phyloP scores from a whole-genome alignment of 495 filamentous ascomycete species.

The Xylaria sp. region DNA sequence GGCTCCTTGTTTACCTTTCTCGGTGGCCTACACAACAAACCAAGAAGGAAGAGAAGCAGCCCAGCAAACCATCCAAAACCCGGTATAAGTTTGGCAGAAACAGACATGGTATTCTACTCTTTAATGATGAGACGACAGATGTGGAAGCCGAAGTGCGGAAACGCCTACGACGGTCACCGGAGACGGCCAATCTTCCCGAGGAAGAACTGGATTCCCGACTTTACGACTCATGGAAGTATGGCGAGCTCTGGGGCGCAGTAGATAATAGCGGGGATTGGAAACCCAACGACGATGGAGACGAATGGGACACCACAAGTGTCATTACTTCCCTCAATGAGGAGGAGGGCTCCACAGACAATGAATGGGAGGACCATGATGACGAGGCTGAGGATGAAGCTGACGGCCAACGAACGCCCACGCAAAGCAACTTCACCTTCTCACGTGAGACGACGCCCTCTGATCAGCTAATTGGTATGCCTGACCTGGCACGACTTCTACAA shows the following conservation, averaged over 20 bases:
- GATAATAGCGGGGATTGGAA: slow-evolving; percentile 77
- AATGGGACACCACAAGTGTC: slow-evolving; percentile 61
- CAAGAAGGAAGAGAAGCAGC: slow-evolving; percentile 35
- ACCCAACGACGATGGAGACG: slow-evolving; percentile 51
- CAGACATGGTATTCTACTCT: slow-evolving; percentile 26
- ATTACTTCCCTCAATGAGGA: slow-evolving; percentile 37
- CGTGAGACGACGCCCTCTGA: slow-evolving; percentile 69
- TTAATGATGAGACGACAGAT: slow-evolving; percentile 40
- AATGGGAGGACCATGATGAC: slow-evolving; percentile 47
- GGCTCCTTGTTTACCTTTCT: slow-evolving; percentile 64
- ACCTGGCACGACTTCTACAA: slow-evolving; percentile 82
- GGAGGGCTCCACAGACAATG: slow-evolving; percentile 47
- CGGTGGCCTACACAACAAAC: slow-evolving; percentile 51
- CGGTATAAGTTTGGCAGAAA: slow-evolving; percentile 16
- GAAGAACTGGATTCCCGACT: slow-evolving; percentile 72
- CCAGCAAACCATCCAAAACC: slow-evolving; percentile 35
- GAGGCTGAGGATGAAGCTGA: slow-evolving; percentile 48
- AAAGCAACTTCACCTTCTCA: slow-evolving; percentile 47
- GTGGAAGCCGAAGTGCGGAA: slow-evolving; percentile 77
- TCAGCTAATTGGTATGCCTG: slow-evolving; percentile 66
- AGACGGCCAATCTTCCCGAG: slow-evolving; percentile 52
- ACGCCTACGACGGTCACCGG: slow-evolving; percentile 48
- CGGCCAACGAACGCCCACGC: slow-evolving; percentile 81
- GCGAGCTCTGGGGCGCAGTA: slow-evolving; percentile 81
- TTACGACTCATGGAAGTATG: slow-evolving; percentile 80